These are phyloP conservation scores for Fusarium avenaceum DNA, from an alignment of 2,329 filamentous ascomycete genomes.

Conservation along the genomic window DNA sequence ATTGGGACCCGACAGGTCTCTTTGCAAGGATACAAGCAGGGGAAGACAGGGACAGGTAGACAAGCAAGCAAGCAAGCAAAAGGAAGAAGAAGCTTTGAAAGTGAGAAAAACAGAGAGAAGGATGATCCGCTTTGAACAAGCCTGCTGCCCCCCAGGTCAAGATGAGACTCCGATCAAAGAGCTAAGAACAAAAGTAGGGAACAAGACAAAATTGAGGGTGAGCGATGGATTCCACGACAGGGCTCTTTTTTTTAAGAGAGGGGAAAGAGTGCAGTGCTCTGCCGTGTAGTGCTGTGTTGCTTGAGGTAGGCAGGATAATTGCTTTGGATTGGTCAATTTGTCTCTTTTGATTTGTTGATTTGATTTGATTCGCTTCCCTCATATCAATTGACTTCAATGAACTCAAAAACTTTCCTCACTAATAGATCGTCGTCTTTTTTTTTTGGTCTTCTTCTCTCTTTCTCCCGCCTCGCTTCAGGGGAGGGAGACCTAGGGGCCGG, in stretches of 20 bases:
- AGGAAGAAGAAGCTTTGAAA: neutral
- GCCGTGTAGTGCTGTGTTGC: neutral
- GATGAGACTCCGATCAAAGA: constrained; percentile 41
- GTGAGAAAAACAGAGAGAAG: constrained; percentile 6
- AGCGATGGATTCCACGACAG: constrained; percentile 18
- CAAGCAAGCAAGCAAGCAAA: neutral
- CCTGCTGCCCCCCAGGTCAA: constrained; percentile 23
- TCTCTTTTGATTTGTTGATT: neutral
- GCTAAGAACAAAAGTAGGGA: neutral
- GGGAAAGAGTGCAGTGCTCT: neutral
- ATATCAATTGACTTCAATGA: constrained; percentile 11
- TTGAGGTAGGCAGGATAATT: neutral
- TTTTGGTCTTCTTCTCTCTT: neutral
- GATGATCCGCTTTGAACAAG: constrained; percentile 39
- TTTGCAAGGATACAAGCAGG: neutral
- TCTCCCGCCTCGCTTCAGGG: constrained; percentile 2
- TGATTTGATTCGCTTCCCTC: constrained; percentile 3
- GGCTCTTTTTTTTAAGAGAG: neutral
- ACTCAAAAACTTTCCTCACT: neutral
- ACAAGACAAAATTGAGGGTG: constrained; percentile 30
- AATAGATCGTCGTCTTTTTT: constrained; percentile 5
- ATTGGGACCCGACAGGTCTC: constrained; percentile 30
- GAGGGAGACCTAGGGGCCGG: neutral
- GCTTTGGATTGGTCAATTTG: constrained; percentile 8
- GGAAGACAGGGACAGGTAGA: neutral